Base-by-base conservation (phyloP, 345 rosid species). In the Durio zibethinus region DNA sequence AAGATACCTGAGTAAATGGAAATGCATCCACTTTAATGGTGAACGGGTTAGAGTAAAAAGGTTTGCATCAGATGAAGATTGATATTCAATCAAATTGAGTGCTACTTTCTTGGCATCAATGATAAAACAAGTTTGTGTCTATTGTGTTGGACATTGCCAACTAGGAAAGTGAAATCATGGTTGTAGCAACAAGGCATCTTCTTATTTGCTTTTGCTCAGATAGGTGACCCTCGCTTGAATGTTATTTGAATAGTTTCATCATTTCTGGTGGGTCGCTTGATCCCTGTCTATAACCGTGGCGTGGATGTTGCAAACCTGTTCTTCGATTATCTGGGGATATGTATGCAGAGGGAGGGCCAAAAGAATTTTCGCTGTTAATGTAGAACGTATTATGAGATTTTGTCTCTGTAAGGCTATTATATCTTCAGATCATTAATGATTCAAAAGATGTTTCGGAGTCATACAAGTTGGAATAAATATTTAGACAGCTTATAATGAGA, bases 21-120 rank as follows among this genome's bases (percentile, higher is more conserved):
- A 93, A 84, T 95, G 87, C 76, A 75, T 89, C 21, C 92, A 91
- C 85, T 95, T 95, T 63, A 89, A 89, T 23, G 97, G 97, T 23
- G 98, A 95, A 80, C 82, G 94, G 54, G 91, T 90, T 77, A 88
- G 82, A 82, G 93, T 93, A 35, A 88, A 83, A 86, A 89, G 94
- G 84, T 78, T 80, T 48, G 47, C 59, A 20, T 81, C 87, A 64
- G 83, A 84, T 36, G 80, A 85, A 75, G 82, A 65, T 42, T 77
- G 75, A 86, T 66, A 50, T 33, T 62, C 10, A 14, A 57, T 63
- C 18, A n/a, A n/a, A 31, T 12, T 20, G 36, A 61, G 9, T 29
- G 42, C n/a, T 10, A 31, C 23, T 31, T 43, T 71, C 74, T 48
- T 50, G 43, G 27, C 74, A 50, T 71, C 60, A 53, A 71, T 29